phyloP scores from a whole-genome alignment of 2,329 filamentous ascomycete species.

The Cladosporium sp. region DNA sequence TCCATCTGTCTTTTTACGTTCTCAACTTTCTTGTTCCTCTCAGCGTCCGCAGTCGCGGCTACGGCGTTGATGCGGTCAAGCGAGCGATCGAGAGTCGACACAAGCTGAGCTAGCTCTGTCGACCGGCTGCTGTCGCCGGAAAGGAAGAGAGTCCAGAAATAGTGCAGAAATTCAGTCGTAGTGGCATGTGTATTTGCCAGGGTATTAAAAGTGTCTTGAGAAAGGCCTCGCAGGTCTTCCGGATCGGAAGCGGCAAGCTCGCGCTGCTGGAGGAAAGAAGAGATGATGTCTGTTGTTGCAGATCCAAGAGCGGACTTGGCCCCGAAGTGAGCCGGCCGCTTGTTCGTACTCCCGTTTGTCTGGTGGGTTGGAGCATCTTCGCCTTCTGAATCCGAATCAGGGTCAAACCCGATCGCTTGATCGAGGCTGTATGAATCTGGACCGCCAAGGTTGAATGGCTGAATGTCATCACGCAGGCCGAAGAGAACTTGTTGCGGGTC shows the following conservation, averaged over 20 bases:
- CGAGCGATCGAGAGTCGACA: slow-evolving; percentile 73
- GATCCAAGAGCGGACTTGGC: slow-evolving; percentile 33
- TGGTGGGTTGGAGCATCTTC: slow-evolving; percentile 33
- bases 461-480: slow-evolving; percentile 58
- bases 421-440: slow-evolving; percentile 44
- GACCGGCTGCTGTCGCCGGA: slow-evolving; percentile 74
- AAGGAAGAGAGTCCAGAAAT: slow-evolving; percentile 90
- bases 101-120: slow-evolving; percentile 71
- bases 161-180: slow-evolving; percentile 89
- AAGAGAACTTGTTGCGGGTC: slow-evolving; percentile 62
- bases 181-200: slow-evolving; percentile 80
- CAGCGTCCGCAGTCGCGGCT: slow-evolving; percentile 69
- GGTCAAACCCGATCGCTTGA: slow-evolving; percentile 59
- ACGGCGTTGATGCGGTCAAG: slow-evolving; percentile 74
- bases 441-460: slow-evolving; percentile 31
- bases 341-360: slow-evolving; percentile 30
- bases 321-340: slow-evolving; percentile 24
- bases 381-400: slow-evolving; percentile 55
- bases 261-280: slow-evolving; percentile 8
- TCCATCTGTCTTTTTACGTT: slow-evolving; percentile 63
- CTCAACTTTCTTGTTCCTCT: slow-evolving; percentile 61
- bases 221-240: slow-evolving; percentile 31
- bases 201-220: slow-evolving; percentile 50
- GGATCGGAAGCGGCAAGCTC: slow-evolving; percentile 16
- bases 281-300: slow-evolving; percentile 45